Evolutionary conservation across 2,329 filamentous ascomycete species (phyloP).

Genomic region (Aspergillus luchuensis): DNA sequence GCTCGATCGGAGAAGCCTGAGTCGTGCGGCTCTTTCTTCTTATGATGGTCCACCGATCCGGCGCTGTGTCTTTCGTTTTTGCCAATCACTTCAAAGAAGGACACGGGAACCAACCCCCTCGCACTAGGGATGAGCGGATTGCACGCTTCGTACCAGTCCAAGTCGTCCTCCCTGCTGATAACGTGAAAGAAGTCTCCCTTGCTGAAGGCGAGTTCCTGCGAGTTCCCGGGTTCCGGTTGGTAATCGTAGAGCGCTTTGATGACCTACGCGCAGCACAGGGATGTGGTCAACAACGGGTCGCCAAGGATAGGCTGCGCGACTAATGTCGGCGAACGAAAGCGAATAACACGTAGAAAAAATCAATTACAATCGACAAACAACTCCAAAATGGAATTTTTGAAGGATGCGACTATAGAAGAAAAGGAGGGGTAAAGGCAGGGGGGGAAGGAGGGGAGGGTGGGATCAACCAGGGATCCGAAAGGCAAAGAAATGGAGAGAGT

Average conservation of each 20-base stretch:
- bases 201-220: slow-evolving; percentile 83
- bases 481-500: slow-evolving; percentile 6
- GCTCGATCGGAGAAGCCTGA: slow-evolving; percentile 76
- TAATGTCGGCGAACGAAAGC: slow-evolving; percentile 4
- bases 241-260: slow-evolving; percentile 97
- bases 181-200: slow-evolving; percentile 98
- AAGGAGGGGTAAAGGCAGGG: background rate
- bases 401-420: slow-evolving; percentile 1
- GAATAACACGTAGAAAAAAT: slow-evolving; percentile 1
- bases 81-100: slow-evolving; percentile 88
- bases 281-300: slow-evolving; percentile 20
- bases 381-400: background rate
- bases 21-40: slow-evolving; percentile 73
- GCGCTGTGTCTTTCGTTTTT: slow-evolving; percentile 89
- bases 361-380: background rate
- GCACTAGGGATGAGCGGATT: slow-evolving; percentile 84
- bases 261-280: slow-evolving; percentile 60
- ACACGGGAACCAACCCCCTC: slow-evolving; percentile 87
- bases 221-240: slow-evolving; percentile 66
- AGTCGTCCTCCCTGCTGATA: slow-evolving; percentile 90
- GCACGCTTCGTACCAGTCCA: slow-evolving; percentile 97
- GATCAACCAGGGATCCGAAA: slow-evolving; percentile 2
- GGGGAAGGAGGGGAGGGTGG: slow-evolving; percentile 4
- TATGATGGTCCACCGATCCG: slow-evolving; percentile 60
- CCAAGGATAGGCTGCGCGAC: slow-evolving; percentile 17